Conservation (phyloP, 768 basidiomycete genomes). For the Termitomyces sp. region DNA sequence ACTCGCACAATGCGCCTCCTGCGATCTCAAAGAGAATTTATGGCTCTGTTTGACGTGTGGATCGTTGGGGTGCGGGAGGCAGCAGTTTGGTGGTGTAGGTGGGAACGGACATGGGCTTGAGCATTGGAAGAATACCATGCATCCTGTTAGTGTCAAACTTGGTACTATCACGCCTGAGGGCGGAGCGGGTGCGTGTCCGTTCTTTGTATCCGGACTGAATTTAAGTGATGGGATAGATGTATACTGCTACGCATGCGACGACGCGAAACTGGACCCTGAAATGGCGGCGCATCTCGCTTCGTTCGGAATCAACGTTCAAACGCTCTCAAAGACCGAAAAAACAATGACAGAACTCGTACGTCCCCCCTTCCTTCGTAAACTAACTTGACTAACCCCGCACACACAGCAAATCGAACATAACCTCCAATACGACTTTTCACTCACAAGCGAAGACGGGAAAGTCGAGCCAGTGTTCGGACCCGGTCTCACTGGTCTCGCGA, state of each 20-base stretch:
- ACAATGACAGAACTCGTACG: constrained; percentile 91
- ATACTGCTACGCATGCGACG: constrained; percentile 91
- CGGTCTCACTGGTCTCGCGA: constrained; percentile 84
- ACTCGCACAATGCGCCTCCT: constrained; percentile 76
- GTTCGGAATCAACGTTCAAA: constrained; percentile 85
- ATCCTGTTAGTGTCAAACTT: constrained; percentile 86
- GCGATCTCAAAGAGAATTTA: constrained; percentile 86
- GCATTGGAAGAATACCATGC: constrained; percentile 71
- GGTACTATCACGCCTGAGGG: constrained; percentile 98
- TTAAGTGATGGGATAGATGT: constrained; percentile 51
- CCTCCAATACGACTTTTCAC: constrained; percentile 88
- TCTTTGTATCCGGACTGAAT: background rate
- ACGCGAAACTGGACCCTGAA: constrained; percentile 75
- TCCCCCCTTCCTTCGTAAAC: background rate
- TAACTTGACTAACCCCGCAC: no score
- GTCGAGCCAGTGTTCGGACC: constrained; percentile 89
- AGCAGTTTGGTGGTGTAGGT: constrained; percentile 74
- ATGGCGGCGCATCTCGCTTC: constrained; percentile 67
- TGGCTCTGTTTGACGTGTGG: constrained; percentile 97
- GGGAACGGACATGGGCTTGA: constrained; percentile 89
- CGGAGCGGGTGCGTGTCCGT: constrained; percentile 59
- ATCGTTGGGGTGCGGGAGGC: constrained; percentile 82
- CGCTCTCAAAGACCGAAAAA: constrained; percentile 89
- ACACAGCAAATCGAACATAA: constrained; percentile 98
- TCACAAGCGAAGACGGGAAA: constrained; percentile 82